Evolutionary conservation across 768 basidiomycete species (phyloP), one percentile per base, ranked within the genome.

Genomic region (Phlegmacium glaucopus): DNA sequence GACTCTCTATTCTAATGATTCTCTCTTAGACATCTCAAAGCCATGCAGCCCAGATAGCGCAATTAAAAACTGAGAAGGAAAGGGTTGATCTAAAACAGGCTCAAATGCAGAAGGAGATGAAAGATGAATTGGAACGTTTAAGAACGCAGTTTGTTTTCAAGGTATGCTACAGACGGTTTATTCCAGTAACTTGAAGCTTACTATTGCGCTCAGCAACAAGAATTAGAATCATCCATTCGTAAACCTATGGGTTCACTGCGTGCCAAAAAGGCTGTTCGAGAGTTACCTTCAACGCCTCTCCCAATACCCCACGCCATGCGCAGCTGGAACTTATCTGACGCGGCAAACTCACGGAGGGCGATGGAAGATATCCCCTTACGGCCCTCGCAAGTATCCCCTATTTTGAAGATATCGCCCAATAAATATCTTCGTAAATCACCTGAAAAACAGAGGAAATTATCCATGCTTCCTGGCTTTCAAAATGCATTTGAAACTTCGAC

Each of bases 81-180:
- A 79, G 80, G 47, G 75, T 76, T 1, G 83, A 86, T 52, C 70
- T 73, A 5, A 78, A 73, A 52, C 78, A 80, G 48, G 57, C 64
- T 4, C 71, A 79, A 45, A 57, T 82, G 42, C 80, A 83, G 49
- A 82, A 79, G 57, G 76, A 83, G 39, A 69, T 81, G 66, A 80
- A 80, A 54, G 79, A 76, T 47, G 85, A 89, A 55, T 72, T 83
- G 52, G 87, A 89, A 61, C 77, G 83, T 9, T 57, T 87, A 45
- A 82, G 77, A 56, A 86, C 87, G 1, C 79, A 86, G 48, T 77
- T 79, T 37, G 70, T 75, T 17, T 89, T 90, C 71, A 85, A 79
- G 66, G 87, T 85, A 65, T 43, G 72, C 9, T 32, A 25, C 13
- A 28, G 39, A 16, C 18, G 3, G 29, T 18, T 18, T 18, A 18